Evolutionary conservation across 2,329 filamentous ascomycete genomes (phyloP).

Genomic region (Dactylonectria macrodidyma): DNA sequence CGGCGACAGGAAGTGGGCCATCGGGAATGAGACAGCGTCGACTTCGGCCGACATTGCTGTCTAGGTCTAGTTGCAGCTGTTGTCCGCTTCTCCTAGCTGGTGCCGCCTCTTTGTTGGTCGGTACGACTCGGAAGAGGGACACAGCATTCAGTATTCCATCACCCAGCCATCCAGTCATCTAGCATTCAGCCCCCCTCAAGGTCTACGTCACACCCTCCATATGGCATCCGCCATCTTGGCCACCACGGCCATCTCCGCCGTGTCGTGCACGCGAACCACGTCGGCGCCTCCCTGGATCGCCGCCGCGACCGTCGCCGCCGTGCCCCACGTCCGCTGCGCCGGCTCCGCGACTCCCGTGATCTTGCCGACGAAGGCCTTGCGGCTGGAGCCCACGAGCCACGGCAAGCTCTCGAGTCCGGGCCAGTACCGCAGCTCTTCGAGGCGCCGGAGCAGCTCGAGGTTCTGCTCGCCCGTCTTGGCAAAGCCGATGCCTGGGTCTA

Average conservation of each 20-base stretch:
- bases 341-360: slow-evolving; percentile 83
- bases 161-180: background rate
- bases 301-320: slow-evolving; percentile 88
- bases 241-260: slow-evolving; percentile 87
- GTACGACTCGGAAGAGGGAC: background rate
- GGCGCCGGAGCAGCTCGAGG: slow-evolving; percentile 79
- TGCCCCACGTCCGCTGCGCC: slow-evolving; percentile 83
- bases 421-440: slow-evolving; percentile 76
- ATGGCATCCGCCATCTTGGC: slow-evolving; percentile 94
- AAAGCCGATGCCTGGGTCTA: slow-evolving; percentile 95
- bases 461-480: slow-evolving; percentile 89
- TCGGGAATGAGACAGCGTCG: background rate
- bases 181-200: background rate
- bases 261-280: slow-evolving; percentile 93
- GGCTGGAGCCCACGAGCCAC: slow-evolving; percentile 90
- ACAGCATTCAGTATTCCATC: background rate
- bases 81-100: background rate
- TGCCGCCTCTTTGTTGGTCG: background rate
- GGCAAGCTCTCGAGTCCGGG: slow-evolving; percentile 79
- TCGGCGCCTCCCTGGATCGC: slow-evolving; percentile 91
- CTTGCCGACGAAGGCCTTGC: slow-evolving; percentile 90
- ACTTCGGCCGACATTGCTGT: background rate
- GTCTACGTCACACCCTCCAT: slow-evolving; percentile 69
- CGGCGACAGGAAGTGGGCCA: background rate
- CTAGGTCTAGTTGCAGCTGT: slow-evolving; percentile 13